These are phyloP conservation scores for Starmerella geochares DNA, from an alignment of 805 yeast species.

Conservation along the genomic window DNA sequence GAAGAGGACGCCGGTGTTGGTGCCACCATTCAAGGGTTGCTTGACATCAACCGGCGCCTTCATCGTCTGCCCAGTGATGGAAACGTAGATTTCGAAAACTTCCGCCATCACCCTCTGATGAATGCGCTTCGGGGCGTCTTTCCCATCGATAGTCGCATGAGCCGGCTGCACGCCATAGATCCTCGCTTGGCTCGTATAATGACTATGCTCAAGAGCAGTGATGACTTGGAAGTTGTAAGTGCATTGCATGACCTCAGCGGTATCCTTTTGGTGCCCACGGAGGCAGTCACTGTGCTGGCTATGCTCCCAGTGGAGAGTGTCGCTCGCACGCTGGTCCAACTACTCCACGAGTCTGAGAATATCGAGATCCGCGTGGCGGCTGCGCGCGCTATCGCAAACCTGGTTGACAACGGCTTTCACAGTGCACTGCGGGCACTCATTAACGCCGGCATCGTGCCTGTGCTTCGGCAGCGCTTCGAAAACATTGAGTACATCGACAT, in stretches of 20 bases:
- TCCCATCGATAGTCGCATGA: constrained; percentile 3
- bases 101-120: neutral
- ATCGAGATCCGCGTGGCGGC: constrained; percentile 75
- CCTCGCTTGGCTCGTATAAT: constrained; percentile 27
- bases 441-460: constrained; percentile 53
- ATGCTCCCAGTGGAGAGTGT: constrained; percentile 49
- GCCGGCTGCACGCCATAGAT: constrained; percentile 1
- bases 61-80: neutral
- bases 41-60: neutral
- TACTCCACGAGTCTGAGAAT: constrained; percentile 48
- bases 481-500: constrained; percentile 79
- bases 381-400: constrained; percentile 71
- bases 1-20: constrained; percentile 26
- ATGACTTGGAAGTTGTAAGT: constrained; percentile 22
- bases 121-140: neutral
- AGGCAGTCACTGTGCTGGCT: constrained; percentile 26
- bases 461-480: constrained; percentile 51
- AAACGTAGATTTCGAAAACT: neutral
- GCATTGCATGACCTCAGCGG: constrained; percentile 32
- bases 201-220: constrained; percentile 8
- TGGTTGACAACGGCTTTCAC: constrained; percentile 57
- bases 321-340: constrained; percentile 43
- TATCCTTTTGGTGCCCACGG: constrained; percentile 28
- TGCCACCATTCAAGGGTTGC: constrained; percentile 24
- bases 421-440: constrained; percentile 56